These are phyloP conservation scores for Lentinus brumalis DNA, from an alignment of 768 basidiomycete genomes.

Conservation along the genomic window DNA sequence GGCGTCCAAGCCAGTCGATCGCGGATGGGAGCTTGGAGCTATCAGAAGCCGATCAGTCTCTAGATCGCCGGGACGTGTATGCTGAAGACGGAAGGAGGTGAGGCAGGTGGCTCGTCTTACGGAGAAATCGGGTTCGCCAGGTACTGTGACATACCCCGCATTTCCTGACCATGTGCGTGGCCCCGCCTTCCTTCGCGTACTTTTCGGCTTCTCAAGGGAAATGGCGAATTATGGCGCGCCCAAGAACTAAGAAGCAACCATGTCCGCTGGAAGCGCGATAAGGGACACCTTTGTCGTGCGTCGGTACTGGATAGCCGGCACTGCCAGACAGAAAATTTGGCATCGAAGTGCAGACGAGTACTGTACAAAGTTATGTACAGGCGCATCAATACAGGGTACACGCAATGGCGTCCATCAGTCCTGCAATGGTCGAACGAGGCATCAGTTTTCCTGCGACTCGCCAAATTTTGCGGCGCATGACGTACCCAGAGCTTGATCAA, in stretches of 20 bases:
- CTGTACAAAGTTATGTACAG: conserved; percentile 8
- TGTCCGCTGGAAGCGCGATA: background rate
- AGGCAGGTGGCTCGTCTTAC: background rate
- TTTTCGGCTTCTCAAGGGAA: background rate
- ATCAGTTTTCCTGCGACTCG: background rate
- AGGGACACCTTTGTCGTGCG: background rate
- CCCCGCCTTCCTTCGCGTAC: background rate
- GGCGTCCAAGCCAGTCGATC: conserved; percentile 3
- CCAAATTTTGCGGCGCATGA: conserved; percentile 17
- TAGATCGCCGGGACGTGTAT: conserved; percentile 3
- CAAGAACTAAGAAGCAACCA: background rate
- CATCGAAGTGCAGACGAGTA: background rate
- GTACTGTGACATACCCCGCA: background rate
- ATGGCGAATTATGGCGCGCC: background rate
- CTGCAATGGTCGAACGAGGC: background rate
- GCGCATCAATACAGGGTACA: conserved; percentile 1
- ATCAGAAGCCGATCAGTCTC: conserved; percentile 6
- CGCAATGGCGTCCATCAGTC: conserved; percentile 11
- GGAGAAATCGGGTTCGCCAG: background rate
- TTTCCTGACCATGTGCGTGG: background rate
- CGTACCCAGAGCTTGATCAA: conserved; percentile 96
- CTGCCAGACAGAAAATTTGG: background rate
- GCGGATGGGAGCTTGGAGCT: background rate
- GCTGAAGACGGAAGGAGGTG: background rate
- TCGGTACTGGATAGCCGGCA: background rate